Evolutionary conservation across 1,139 yeast genomes (phyloP).

Genomic region (Suhomyces coccinellae): DNA sequence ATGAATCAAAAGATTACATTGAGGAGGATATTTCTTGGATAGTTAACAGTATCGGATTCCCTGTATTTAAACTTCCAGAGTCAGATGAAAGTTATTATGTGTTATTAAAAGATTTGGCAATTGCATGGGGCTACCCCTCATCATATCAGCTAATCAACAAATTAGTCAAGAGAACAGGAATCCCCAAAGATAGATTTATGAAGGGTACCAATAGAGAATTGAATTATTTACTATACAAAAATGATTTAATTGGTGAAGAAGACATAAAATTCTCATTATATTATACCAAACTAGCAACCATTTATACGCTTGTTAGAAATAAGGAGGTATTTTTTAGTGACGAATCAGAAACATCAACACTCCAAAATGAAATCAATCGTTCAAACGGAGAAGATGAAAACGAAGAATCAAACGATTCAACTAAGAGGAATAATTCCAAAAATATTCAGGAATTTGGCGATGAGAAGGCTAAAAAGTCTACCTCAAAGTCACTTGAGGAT

Average conservation of each 20-base stretch:
- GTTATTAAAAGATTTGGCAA: slow-evolving; percentile 34
- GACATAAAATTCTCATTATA: slow-evolving; percentile 27
- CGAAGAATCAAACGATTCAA: neutral
- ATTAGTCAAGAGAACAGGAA: slow-evolving; percentile 25
- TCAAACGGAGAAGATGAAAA: slow-evolving; percentile 3
- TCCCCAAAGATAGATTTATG: slow-evolving; percentile 23
- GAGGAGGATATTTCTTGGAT: slow-evolving; percentile 9
- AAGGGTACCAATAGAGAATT: slow-evolving; percentile 21
- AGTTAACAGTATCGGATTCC: slow-evolving; percentile 8
- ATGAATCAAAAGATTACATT: neutral
- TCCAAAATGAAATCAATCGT: neutral
- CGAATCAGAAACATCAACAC: neutral
- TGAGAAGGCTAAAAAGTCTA: neutral
- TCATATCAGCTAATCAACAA: slow-evolving; percentile 41
- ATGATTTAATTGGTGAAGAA: slow-evolving; percentile 21
- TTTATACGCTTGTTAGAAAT: slow-evolving; percentile 22
- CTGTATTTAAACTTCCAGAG: slow-evolving; percentile 5
- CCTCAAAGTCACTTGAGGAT: slow-evolving; percentile 18
- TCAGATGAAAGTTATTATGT: slow-evolving; percentile 20
- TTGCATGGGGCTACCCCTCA: slow-evolving; percentile 44
- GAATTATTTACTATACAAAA: slow-evolving; percentile 25
- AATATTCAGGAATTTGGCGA: neutral
- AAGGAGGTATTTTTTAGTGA: slow-evolving; percentile 20
- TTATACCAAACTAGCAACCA: slow-evolving; percentile 27
- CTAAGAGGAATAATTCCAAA: neutral